phyloP scores from a whole-genome alignment of 352 stramenopile species.

The Phytophthora kernoviae region DNA sequence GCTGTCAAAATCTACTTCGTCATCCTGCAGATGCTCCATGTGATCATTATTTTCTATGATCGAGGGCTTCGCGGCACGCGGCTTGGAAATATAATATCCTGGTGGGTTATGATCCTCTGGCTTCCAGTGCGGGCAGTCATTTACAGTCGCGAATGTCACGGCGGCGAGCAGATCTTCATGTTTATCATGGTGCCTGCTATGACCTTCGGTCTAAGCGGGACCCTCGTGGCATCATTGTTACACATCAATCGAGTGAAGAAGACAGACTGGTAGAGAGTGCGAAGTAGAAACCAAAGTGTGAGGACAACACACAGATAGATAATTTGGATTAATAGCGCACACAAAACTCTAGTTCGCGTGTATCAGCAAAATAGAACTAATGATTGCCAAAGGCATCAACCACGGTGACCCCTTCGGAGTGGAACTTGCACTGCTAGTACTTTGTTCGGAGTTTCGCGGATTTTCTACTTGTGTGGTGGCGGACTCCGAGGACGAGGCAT shows the following conservation, averaged over 20 bases:
- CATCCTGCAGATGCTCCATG: slow-evolving; percentile 94
- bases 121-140: slow-evolving; percentile 75
- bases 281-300: no score
- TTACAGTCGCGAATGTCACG: slow-evolving; percentile 84
- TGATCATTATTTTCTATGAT: slow-evolving; percentile 91
- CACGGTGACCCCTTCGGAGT: background rate
- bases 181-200: slow-evolving; percentile 79
- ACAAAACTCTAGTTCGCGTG: slow-evolving; percentile 2
- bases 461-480: slow-evolving; percentile 16
- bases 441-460: slow-evolving; percentile 11
- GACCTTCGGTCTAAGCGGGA: slow-evolving; percentile 59
- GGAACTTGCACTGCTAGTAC: slow-evolving; percentile 8
- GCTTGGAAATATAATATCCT: slow-evolving; percentile 82
- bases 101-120: slow-evolving; percentile 76
- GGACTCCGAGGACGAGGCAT: slow-evolving; percentile 22
- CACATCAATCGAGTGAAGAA: slow-evolving; percentile 39
- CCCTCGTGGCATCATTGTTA: slow-evolving; percentile 51
- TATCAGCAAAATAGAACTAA: slow-evolving; percentile 17
- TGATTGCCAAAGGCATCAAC: slow-evolving; percentile 13
- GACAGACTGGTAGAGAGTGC: slow-evolving; percentile 16
- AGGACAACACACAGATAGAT: slow-evolving; percentile 24
- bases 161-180: slow-evolving; percentile 80
- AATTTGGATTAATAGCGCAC: slow-evolving; percentile 17
- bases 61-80: slow-evolving; percentile 72
- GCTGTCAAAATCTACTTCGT: slow-evolving; percentile 94